These are phyloP conservation scores for Codiaeum variegatum DNA, from an alignment of 441 rosid species.

Conservation along the genomic window DNA sequence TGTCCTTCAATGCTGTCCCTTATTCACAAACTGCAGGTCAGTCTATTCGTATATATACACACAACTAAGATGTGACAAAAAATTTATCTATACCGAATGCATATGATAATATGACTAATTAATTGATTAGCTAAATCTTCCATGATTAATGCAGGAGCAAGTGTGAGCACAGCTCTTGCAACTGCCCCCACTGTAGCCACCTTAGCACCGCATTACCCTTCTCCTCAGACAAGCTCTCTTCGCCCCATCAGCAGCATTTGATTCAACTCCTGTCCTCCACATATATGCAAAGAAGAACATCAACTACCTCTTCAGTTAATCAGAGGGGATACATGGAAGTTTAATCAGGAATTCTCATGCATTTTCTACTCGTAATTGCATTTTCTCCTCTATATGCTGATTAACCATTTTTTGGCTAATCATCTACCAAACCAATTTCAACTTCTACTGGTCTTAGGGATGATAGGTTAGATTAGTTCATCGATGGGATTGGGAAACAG, in stretches of 20 bases:
- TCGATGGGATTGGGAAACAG: slow-evolving; percentile 1
- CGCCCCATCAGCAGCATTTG: slow-evolving; percentile 16
- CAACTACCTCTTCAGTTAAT: not conserved
- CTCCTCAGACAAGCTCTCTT: slow-evolving; percentile 13
- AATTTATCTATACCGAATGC: too few relatives aligned
- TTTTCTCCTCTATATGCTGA: not conserved
- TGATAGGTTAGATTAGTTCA: not conserved
- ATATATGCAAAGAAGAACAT: too few relatives aligned
- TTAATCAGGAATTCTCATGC: not conserved
- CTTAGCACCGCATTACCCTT: slow-evolving; percentile 3
- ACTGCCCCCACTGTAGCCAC: slow-evolving; percentile 6
- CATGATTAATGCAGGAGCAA: slow-evolving; percentile 11
- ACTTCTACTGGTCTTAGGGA: not conserved
- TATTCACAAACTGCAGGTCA: slow-evolving; percentile 12
- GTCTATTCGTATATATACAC: not conserved
- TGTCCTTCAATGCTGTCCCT: slow-evolving; percentile 5
- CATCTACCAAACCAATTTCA: not conserved
- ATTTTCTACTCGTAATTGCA: not conserved
- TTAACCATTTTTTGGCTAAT: not conserved
- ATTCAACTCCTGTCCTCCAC: not conserved
- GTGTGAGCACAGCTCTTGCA: slow-evolving; percentile 6
- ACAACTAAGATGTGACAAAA: too few relatives aligned
- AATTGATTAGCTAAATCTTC: not conserved
- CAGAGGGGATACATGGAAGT: not conserved
- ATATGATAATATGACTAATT: not conserved